Conservation (phyloP, 352 stramenopile genomes). For the Pythium biforme region DNA sequence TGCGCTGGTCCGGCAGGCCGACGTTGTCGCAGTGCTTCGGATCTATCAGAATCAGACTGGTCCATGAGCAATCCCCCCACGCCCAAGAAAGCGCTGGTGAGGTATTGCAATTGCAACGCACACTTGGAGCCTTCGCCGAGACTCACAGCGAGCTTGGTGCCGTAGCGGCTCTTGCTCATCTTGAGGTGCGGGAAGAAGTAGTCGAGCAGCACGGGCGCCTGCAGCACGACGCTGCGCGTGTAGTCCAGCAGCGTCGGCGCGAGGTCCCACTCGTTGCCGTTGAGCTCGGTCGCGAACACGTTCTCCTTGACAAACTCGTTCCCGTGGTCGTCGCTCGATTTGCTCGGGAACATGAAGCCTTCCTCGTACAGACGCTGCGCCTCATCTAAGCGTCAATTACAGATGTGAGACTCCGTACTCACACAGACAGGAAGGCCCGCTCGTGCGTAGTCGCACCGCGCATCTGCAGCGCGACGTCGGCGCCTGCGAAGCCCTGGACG, state of each 20-base stretch:
- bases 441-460: conserved; percentile 33
- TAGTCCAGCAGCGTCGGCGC: conserved; percentile 50
- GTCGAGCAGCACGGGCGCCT: conserved; percentile 46
- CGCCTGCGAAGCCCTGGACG: conserved; percentile 39
- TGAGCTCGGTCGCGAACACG: conserved; percentile 49
- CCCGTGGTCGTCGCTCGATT: conserved; percentile 44
- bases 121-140: conserved; percentile 49
- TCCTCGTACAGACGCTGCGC: conserved; percentile 44
- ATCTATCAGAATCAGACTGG: conserved; percentile 27
- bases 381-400: conserved; percentile 24
- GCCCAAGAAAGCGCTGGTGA: too few relatives aligned
- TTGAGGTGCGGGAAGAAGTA: conserved; percentile 47
- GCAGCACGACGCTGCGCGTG: conserved; percentile 48
- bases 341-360: conserved; percentile 52
- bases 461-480: conserved; percentile 39
- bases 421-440: too few relatives aligned
- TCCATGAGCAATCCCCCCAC: background rate
- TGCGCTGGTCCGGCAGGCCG: conserved; percentile 46
- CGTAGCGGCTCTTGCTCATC: conserved; percentile 44
- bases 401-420: too few relatives aligned
- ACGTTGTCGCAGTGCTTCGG: conserved; percentile 58
- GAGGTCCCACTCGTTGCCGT: conserved; percentile 50
- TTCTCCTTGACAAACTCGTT: conserved; percentile 41
- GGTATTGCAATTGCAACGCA: too few relatives aligned
- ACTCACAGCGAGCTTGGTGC: conserved; percentile 52